Conservation (phyloP, 2,329 filamentous ascomycete genomes). For the Cladosporium sp. region DNA sequence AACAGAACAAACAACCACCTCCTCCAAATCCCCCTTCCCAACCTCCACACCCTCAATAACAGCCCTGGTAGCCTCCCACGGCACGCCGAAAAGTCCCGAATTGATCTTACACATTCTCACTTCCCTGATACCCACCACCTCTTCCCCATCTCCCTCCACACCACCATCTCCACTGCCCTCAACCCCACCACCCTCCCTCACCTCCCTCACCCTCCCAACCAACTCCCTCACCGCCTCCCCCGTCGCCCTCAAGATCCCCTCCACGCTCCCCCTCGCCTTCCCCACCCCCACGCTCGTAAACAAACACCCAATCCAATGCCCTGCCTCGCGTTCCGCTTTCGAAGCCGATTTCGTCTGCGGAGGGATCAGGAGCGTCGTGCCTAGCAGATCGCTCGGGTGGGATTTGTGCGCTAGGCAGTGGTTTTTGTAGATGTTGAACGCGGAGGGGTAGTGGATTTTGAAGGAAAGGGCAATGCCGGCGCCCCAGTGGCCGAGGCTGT, state of each 20-base stretch:
- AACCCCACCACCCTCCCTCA: constrained; percentile 20
- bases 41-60: constrained; percentile 39
- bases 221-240: constrained; percentile 45
- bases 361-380: constrained; percentile 51
- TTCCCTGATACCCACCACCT: constrained; percentile 27
- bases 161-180: constrained; percentile 6
- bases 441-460: constrained; percentile 46
- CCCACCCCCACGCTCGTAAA: constrained; percentile 53
- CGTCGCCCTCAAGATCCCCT: constrained; percentile 47
- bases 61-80: constrained; percentile 47
- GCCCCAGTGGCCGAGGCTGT: constrained; percentile 54
- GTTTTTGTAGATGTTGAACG: constrained; percentile 43
- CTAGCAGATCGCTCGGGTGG: constrained; percentile 28
- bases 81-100: constrained; percentile 52
- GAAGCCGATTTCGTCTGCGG: constrained; percentile 34
- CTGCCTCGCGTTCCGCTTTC: constrained; percentile 46
- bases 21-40: constrained; percentile 12
- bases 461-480: constrained; percentile 54
- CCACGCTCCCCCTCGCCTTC: constrained; percentile 36
- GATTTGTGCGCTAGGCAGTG: constrained; percentile 41
- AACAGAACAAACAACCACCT: constrained; percentile 4
- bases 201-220: constrained; percentile 37
- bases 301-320: constrained; percentile 56
- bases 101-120: constrained; percentile 54
- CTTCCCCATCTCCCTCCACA: constrained; percentile 17